Base-by-base conservation (phyloP, 1,284 basidiomycete genomes). In the Megacollybia platyphylla region DNA sequence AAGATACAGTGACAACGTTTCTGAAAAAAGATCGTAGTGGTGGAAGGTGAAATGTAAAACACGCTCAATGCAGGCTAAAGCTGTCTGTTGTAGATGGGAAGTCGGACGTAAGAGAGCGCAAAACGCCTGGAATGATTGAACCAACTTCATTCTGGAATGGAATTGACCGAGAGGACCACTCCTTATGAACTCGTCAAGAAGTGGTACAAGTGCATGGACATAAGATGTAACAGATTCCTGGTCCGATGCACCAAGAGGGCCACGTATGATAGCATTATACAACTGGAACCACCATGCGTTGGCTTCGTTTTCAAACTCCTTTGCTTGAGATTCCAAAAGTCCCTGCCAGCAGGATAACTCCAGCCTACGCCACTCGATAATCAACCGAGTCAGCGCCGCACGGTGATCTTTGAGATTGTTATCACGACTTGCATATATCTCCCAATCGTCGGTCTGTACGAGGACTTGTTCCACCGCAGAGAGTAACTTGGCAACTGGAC, bases 371-470 rank as follows among this genome's bases (percentile, higher is more conserved):
- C 96, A 98, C 20, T 79, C 74, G 39, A 98, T 79, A 42, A 98
- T 87, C 38, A 93, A 71, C 15, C 61, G 63, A 4, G 76, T 85
- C 26, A 97, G 62, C 8, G 68, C 68, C 20, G 78, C 71, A 46
- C 83, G 87, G 53, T 87, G 71, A 0, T 57, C 48, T 52, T 75
- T 78, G 46, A 99, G 71, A 18, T 80, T 82, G 54, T 93, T 97
- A 39, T 86, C 80, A 18, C 76, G 71, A 61, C 91, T 93, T 8
- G 94, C 85, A 53, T 88, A 98, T 52, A 83, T 82, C 58, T 98
- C 91, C 96, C 96, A 99, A 56, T 98, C 96, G 48, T 96, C 89
- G 7, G 82, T 89, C 50, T 96, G 88, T 36, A 83, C 55, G 2
- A 98, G 65, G 8, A 99, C 67, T 48, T 87, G 84, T 59, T 99